Evolutionary conservation across 768 basidiomycete genomes (phyloP), one percentile per base, ranked within the genome.

Genomic region (Boletellus ananas): DNA sequence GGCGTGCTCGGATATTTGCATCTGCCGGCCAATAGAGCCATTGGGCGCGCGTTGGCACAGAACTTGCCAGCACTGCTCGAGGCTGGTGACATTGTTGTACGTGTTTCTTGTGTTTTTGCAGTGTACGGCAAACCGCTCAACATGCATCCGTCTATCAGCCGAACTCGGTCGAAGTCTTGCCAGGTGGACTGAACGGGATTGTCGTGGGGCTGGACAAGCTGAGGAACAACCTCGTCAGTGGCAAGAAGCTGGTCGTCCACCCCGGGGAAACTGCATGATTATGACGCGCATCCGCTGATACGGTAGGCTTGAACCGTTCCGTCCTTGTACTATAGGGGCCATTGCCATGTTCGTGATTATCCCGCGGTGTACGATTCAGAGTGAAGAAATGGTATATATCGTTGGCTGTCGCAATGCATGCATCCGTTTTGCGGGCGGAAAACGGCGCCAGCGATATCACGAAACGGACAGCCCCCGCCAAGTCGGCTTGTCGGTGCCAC

Each of bases 121-220:
- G 8, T 29, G 9, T 16, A 11, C 7, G 14, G 21, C 5, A 4
- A 6, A 25, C 38, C 4, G 6, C 41, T 53, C 9, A 54, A 20
- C 2, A 3, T 1, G 6, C 12, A 14, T 17, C 2, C 46, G 21
- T 31, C 21, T 29, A 11, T 29, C 36, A 61, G 60, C 60, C 60
- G 6, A 61, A 56, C 40, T 34, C 12, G 7, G 40, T 59, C 21
- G 60, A 61, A 18, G 56, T 75, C 3, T 34, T 78, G 7, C 65
- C 72, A 0, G 63, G 65, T 14, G 74, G 77, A 4, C 50, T 77
- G 16, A 57, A 60, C 3, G 73, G 70, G 1, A 61, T 78, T 6
- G 44, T 33, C 1, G 54, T 47, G 6, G 73, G 70, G 4, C 40
- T 78, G 42, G 58, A 69, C 38, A 63, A 49, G 42, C 21, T 77